Conservation (phyloP, 2,329 filamentous ascomycete genomes). For the Pyrenochaeta sp. region DNA sequence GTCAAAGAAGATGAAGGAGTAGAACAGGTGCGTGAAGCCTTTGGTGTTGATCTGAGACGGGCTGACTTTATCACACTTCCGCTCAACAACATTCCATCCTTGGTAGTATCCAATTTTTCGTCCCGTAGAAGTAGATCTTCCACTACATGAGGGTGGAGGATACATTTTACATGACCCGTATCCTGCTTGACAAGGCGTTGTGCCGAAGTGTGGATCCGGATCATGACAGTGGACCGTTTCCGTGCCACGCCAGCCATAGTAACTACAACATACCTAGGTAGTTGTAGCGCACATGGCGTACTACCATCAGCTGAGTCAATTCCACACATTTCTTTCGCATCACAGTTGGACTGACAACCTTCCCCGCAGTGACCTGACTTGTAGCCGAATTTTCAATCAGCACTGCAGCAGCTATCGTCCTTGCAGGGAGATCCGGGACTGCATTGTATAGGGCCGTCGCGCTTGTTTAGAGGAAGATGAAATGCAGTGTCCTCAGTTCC, state of each 20-base stretch:
- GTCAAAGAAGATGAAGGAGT: slow-evolving; percentile 33
- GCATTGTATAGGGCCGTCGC: slow-evolving; percentile 18
- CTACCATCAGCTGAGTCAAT: slow-evolving; percentile 15
- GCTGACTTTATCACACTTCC: slow-evolving; percentile 40
- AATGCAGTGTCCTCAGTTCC: not conserved
- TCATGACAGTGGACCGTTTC: slow-evolving; percentile 22
- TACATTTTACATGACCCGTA: slow-evolving; percentile 8
- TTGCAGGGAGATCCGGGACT: slow-evolving; percentile 12
- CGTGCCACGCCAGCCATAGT: slow-evolving; percentile 29
- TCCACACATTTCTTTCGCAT: slow-evolving; percentile 22
- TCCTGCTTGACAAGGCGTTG: slow-evolving; percentile 7
- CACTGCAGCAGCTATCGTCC: slow-evolving; percentile 11
- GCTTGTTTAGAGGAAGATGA: slow-evolving; percentile 6
- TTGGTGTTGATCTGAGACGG: slow-evolving; percentile 42
- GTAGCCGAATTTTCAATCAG: slow-evolving; percentile 10
- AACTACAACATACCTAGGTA: slow-evolving; percentile 23
- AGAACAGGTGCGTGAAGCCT: slow-evolving; percentile 43
- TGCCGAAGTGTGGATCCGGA: slow-evolving; percentile 16
- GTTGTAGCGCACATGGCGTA: slow-evolving; percentile 16
- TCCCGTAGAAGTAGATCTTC: slow-evolving; percentile 1
- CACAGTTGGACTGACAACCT: slow-evolving; percentile 13
- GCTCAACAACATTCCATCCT: slow-evolving; percentile 11
- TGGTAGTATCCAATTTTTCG: slow-evolving; percentile 10
- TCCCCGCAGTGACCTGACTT: slow-evolving; percentile 9
- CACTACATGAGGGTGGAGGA: slow-evolving; percentile 2